A percentile compares a stretch with the other conserved stretches of the same genome.
phyloP scores from a whole-genome alignment of 768 basidiomycete genomes.

The Grammothele lineata region DNA sequence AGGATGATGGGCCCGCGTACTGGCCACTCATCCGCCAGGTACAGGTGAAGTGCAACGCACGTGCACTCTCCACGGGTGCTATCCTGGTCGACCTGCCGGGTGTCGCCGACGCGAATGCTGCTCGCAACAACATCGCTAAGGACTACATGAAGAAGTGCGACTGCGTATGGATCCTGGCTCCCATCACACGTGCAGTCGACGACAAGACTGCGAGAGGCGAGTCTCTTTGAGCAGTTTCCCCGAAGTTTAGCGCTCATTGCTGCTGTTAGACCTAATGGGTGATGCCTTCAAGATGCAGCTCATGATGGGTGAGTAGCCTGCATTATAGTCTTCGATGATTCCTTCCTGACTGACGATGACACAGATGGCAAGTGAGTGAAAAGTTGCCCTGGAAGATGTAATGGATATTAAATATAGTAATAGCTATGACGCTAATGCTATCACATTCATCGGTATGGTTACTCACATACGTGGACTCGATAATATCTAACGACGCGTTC shows the following conservation, averaged over 20 bases:
- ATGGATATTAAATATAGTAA: background rate
- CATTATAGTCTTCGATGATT: background rate
- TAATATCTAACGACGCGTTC: background rate
- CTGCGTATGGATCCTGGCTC: conserved; percentile 64
- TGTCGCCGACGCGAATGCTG: conserved; percentile 63
- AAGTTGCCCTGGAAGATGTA: too few relatives aligned
- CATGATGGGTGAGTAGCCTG: conserved; percentile 32
- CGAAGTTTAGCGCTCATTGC: background rate
- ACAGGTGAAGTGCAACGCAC: conserved; percentile 49
- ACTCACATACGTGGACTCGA: too few relatives aligned
- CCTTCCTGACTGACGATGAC: background rate
- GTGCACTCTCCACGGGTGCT: conserved; percentile 54
- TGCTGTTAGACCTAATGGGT: conserved; percentile 47
- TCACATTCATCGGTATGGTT: conserved; percentile 54
- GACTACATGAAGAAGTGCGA: conserved; percentile 64
- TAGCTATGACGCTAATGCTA: conserved; percentile 54
- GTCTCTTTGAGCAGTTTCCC: background rate
- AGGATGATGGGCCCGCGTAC: conserved; percentile 35
- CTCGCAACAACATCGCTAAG: conserved; percentile 58
- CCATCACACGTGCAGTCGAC: conserved; percentile 60
- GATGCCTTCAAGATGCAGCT: conserved; percentile 62
- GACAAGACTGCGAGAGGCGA: conserved; percentile 59
- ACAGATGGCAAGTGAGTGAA: conserved; percentile 53
- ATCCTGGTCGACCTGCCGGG: conserved; percentile 64
- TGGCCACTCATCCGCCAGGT: conserved; percentile 66